Conservation (phyloP, 2,329 filamentous ascomycete species). For the Aspergillus sp. region DNA sequence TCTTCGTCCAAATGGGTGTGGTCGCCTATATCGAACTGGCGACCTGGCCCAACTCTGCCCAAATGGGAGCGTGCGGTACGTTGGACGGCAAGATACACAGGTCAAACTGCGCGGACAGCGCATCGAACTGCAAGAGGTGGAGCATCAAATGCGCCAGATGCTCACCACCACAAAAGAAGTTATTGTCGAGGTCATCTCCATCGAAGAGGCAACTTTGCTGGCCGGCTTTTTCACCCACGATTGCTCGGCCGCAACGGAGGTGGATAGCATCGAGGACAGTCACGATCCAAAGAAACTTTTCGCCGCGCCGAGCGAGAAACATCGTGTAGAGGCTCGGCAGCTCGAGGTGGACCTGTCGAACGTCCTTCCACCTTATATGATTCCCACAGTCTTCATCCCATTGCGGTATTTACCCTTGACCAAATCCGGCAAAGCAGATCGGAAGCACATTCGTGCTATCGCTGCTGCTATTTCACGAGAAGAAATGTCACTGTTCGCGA, state of each 20-base stretch:
- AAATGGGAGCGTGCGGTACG: slow-evolving; percentile 24
- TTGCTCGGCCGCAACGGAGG: too few relatives aligned
- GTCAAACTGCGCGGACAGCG: slow-evolving; percentile 59
- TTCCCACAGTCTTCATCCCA: slow-evolving; percentile 12
- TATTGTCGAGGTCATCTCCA: too few relatives aligned
- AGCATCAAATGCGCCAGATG: slow-evolving; percentile 25
- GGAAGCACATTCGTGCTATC: slow-evolving; percentile 1
- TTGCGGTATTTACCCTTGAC: slow-evolving; percentile 12
- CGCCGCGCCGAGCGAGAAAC: too few relatives aligned
- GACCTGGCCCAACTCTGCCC: slow-evolving; percentile 14
- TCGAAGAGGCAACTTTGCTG: neutral
- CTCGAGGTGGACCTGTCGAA: too few relatives aligned
- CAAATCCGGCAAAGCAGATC: slow-evolving; percentile 16
- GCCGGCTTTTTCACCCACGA: neutral
- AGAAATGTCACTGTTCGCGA: too few relatives aligned
- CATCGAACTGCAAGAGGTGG: slow-evolving; percentile 50
- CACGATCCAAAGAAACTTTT: too few relatives aligned
- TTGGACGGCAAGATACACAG: slow-evolving; percentile 57
- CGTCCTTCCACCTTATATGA: slow-evolving; percentile 16
- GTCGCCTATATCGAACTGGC: slow-evolving; percentile 31
- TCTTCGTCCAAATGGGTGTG: slow-evolving; percentile 26
- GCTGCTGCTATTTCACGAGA: neutral
- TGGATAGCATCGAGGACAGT: too few relatives aligned
- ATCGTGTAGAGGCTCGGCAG: too few relatives aligned
- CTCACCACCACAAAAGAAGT: too few relatives aligned